Base-by-base conservation (phyloP, 2,329 filamentous ascomycete genomes). In the Cytospora piceicola region DNA sequence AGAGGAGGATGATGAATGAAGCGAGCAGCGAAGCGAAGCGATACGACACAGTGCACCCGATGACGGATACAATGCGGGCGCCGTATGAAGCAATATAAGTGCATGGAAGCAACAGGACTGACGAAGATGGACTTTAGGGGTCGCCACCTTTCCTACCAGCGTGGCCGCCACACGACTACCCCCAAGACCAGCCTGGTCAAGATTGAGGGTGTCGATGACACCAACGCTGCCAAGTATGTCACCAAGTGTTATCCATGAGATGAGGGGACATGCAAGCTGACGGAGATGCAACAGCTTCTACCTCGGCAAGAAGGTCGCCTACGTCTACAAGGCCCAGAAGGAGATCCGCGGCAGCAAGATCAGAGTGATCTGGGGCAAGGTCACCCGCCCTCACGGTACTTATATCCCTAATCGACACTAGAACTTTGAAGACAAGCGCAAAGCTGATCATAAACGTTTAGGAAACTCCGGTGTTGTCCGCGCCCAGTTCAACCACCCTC, bases 361-460 rank as follows among this genome's bases (percentile, higher is more conserved):
- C 85, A 90, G 94, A 79, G 91, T 98, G 76, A 97, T 98, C 86
- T 98, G 94, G 93, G 94, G 94, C 86, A 97, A 97, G 88, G 90
- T 98, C 80, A 96, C 93, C 80, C 87, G 93, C 79, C 90, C 93
- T 80, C 94, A 98, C 85, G 94, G 92, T 94, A 91, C 76, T 83
- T 80, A 68, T 58, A 63, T 39, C 29, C 56, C 58, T 1, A 49
- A 14, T 4, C 17, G 17, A 46, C 59, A 70, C 60, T 70, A 66
- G 17, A 29, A 56, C 54, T 30, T 20, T 46, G 9, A 70, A 61
- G 62, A 61, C 22, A 46, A 49, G 29, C 14, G 17, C 22, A 54
- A 60, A 29, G 54, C 66, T 68, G 52, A 68, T 39, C 27, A 66
- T 36, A 14, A 5, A 27, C 20, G 2, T 58, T 24, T 64, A 95